Evolutionary conservation across 164 flowering plant species (phyloP), one percentile per base, ranked within the genome.

Genomic region (Chimonanthus praecox): DNA sequence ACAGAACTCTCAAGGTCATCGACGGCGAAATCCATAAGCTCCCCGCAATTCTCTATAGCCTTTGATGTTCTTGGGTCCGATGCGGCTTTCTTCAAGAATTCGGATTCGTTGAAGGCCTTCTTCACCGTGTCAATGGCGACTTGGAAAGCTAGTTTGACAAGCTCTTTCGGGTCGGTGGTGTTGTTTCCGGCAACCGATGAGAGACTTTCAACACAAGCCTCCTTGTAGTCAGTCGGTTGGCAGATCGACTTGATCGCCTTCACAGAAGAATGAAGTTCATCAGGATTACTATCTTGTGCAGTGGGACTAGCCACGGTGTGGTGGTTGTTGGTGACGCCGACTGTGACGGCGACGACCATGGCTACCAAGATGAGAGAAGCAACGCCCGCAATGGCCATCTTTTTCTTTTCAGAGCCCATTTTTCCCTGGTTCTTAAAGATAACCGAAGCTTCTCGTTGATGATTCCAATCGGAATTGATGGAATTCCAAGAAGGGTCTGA

Each of bases 191-290:
- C 87, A 0, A 78, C 74, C 0, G 69, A 7, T 0, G 65, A 47
- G 33, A 92, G 86, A 71, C 80, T 85, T 0, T 77, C 48, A 1
- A 78, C 77, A 49, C 97, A 92, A 3, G 87, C 70, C 44, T 87
- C 62, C 79, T 84, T 86, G 82, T 76, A 85, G 20, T 87, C 88
- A 0, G 94, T 90, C 0, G 90, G 86, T 45, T 82, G 78, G 73
- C 94, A 92, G 5, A 89, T 82, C 62, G 80, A 66, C 50, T 81
- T 68, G 68, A 90, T 76, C 8, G 95, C 90, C 69, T 86, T 88
- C 64, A 48, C 67, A 0, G 89, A 79, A 1, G 88, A 49, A 0
- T 83, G 64, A 3, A 86, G 45, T 5, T 84, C 69, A 4, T 84
- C 69, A n/a, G 58, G 58, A 5, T 48, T 46, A 6, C 64, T 49